Conservation (phyloP, 2,329 filamentous ascomycete species). For the Raffaelea albimanens region DNA sequence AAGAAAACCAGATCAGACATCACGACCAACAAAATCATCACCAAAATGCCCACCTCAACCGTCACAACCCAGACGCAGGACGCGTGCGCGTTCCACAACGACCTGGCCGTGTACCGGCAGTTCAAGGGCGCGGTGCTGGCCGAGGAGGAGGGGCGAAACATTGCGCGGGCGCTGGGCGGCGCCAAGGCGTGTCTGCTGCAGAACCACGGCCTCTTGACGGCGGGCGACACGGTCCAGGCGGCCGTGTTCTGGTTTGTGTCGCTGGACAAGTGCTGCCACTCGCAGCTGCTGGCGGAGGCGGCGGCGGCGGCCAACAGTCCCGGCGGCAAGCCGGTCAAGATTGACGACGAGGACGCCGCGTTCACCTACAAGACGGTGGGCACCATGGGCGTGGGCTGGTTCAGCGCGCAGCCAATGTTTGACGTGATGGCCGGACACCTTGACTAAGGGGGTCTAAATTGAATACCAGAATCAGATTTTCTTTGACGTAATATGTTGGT, state of each 20-base stretch:
- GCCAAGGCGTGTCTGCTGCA: conserved; percentile 42
- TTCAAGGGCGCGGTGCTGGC: conserved; percentile 51
- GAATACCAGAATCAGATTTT: no score
- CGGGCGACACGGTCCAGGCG: conserved; percentile 51
- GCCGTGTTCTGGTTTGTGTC: conserved; percentile 50
- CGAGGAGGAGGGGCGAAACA: conserved; percentile 41
- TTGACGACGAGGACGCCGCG: conserved; percentile 56
- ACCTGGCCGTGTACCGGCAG: conserved; percentile 26
- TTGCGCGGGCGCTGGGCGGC: conserved; percentile 43
- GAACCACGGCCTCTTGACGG: conserved; percentile 53
- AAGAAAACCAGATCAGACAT: no score
- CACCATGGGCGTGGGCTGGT: conserved; percentile 53
- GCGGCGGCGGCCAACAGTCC: conserved; percentile 44
- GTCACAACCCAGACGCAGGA: no score
- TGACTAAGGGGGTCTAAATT: no score
- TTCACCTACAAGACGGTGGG: conserved; percentile 61
- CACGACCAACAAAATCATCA: no score
- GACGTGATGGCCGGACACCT: conserved; percentile 35
- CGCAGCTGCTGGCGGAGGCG: conserved; percentile 49
- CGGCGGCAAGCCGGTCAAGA: conserved; percentile 29
- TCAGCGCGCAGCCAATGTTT: conserved; percentile 62
- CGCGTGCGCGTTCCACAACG: conserved; percentile 45
- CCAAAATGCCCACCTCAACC: no score
- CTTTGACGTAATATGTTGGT: no score
- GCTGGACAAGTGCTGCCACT: conserved; percentile 48